Conservation (phyloP, 345 rosid genomes). For the Trapa bicornis region DNA sequence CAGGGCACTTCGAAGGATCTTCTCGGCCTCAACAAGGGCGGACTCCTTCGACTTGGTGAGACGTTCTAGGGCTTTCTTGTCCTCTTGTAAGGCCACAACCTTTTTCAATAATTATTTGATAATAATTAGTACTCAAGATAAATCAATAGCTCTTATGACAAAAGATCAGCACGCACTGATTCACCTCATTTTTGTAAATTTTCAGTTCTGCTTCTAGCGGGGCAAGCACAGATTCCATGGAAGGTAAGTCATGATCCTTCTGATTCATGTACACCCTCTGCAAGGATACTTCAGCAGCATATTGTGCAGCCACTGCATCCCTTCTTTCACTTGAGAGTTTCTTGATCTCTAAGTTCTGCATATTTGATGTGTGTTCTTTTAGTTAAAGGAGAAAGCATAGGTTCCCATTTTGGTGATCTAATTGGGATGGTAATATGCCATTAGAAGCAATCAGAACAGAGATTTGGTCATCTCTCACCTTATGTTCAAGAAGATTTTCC, state of each 20-base stretch:
- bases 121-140: background rate
- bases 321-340: slow-evolving; percentile 49
- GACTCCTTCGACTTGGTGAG: slow-evolving; percentile 72
- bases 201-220: slow-evolving; percentile 83
- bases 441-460: background rate
- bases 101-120: slow-evolving; percentile 7
- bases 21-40: slow-evolving; percentile 87
- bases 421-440: background rate
- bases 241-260: slow-evolving; percentile 51
- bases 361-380: background rate
- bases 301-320: slow-evolving; percentile 83
- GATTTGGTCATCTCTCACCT: slow-evolving; percentile 29
- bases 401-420: background rate
- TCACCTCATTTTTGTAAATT: slow-evolving; percentile 63
- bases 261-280: slow-evolving; percentile 57
- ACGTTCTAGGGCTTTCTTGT: slow-evolving; percentile 84
- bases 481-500: slow-evolving; percentile 48
- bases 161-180: background rate
- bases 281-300: slow-evolving; percentile 77
- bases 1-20: slow-evolving; percentile 66
- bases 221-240: slow-evolving; percentile 61
- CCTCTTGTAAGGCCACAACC: slow-evolving; percentile 63
- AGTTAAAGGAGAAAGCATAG: background rate
- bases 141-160: background rate
- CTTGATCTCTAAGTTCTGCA: slow-evolving; percentile 71